Conservation (phyloP, 2,329 filamentous ascomycete genomes). For the Venturia effusa region DNA sequence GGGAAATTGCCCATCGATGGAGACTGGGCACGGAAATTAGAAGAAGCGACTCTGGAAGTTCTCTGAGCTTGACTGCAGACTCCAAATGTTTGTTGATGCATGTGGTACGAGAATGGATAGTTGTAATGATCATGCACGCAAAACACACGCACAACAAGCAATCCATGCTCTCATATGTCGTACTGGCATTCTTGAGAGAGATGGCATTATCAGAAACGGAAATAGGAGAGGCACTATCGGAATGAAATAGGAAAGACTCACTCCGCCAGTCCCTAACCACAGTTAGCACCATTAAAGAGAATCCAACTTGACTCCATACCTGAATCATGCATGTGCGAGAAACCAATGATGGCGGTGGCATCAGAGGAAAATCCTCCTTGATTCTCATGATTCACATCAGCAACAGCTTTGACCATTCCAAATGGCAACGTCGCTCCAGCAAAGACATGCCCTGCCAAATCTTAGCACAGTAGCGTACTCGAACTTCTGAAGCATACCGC, state of each 20-base stretch:
- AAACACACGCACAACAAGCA: not conserved
- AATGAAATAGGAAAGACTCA: not conserved
- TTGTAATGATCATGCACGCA: not conserved
- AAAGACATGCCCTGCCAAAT: conserved; percentile 32
- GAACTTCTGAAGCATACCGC: conserved; percentile 18
- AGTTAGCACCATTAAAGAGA: conserved; percentile 18
- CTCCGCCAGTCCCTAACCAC: conserved; percentile 21
- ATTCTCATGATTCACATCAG: conserved; percentile 35
- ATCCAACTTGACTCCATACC: conserved; percentile 20
- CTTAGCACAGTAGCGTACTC: not conserved
- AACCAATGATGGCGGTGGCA: conserved; percentile 30
- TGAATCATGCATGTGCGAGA: conserved; percentile 39
- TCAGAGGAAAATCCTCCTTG: conserved; percentile 46
- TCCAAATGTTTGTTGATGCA: not conserved
- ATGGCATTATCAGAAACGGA: not conserved
- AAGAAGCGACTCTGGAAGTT: not conserved
- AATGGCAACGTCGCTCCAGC: conserved; percentile 37
- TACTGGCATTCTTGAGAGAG: not conserved
- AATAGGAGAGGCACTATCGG: not conserved
- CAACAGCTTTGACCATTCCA: conserved; percentile 37
- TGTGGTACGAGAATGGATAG: not conserved
- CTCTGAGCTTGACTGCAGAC: not conserved
- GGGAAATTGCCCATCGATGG: conserved; percentile 65
- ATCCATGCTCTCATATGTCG: not conserved
- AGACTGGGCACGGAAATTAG: conserved; percentile 13